Evolutionary conservation across 371 early-diverging fungal species (phyloP), one percentile per base, ranked within the genome.

Genomic region (Encephalitozoon cuniculi): DNA sequence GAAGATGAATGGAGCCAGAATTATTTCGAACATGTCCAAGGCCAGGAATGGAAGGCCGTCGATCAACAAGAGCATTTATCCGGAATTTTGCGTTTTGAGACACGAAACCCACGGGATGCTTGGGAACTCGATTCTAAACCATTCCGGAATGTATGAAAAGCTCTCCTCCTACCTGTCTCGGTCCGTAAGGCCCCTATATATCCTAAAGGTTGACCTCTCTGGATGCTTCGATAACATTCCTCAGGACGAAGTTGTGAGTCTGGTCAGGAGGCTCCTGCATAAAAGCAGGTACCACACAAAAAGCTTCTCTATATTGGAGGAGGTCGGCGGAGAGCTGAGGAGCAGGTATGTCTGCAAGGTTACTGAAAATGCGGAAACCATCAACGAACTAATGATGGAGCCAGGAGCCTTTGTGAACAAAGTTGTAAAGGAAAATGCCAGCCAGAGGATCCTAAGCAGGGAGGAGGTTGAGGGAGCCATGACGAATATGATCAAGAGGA

Each of bases 141-240:
- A 54, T 49, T 44, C 59, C 11, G 79, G 69, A n/a, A 69, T 79
- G 41, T 34, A 64, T n/a, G 65, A 64, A 43, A 54, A 44, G 9
- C 32, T 79, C 12, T 43, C n/a, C 26, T 63, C 65, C 0, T 53
- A 46, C 21, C 40, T 79, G 7, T 65, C 34, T 25, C 49, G 23
- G 8, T 26, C 23, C 2, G 18, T 15, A 21, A 43, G 46, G 9
- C 7, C 18, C 9, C 7, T 46, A 37, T 78, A 72, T 70, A 51
- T 80, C 25, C 40, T 82, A 18, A 82, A 79, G 43, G 21, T 82
- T 23, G 82, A 82, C 76, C 12, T 82, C 21, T 59, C 55, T 32
- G 65, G 74, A n/a, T 82, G 82, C 43, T 82, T 78, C 72, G 82
- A 82, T 64, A 80, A 74, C 55, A 76, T 82, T 32, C 59, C 67